Percentiles rank a stretch among this genome's conserved stretches.
phyloP scores from a whole-genome alignment of 768 basidiomycete genomes.

The Lactarius sanguifluus region DNA sequence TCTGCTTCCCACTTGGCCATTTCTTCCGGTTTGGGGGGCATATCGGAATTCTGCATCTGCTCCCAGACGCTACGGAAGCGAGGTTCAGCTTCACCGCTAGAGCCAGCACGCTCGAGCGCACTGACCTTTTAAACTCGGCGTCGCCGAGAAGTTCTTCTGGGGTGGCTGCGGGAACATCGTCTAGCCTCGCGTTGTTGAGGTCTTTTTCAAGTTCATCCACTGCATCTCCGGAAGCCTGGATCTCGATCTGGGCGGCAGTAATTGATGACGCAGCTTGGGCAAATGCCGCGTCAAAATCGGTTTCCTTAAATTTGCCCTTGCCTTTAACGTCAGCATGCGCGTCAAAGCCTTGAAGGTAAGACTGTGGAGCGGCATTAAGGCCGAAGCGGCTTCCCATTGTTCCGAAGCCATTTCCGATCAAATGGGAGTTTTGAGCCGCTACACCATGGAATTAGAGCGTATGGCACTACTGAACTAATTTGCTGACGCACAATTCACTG shows the following conservation, averaged over 20 bases:
- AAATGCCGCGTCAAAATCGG: slow-evolving; percentile 86
- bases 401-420: slow-evolving; percentile 16
- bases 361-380: slow-evolving; percentile 29
- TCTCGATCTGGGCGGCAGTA: slow-evolving; percentile 42
- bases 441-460: background rate
- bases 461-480: background rate
- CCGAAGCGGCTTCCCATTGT: slow-evolving; percentile 27
- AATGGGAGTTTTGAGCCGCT: slow-evolving; percentile 22
- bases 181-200: slow-evolving; percentile 37
- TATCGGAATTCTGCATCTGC: slow-evolving; percentile 55
- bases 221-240: slow-evolving; percentile 15
- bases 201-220: slow-evolving; percentile 52
- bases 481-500: slow-evolving; percentile 13
- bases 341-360: slow-evolving; percentile 30
- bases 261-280: slow-evolving; percentile 61
- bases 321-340: slow-evolving; percentile 44
- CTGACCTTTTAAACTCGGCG: slow-evolving; percentile 57
- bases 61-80: slow-evolving; percentile 55
- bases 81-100: background rate
- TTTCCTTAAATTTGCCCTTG: slow-evolving; percentile 78
- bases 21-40: slow-evolving; percentile 60
- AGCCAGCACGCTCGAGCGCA: slow-evolving; percentile 5
- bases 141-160: slow-evolving; percentile 29
- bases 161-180: slow-evolving; percentile 23
- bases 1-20: slow-evolving; percentile 81